phyloP scores from a whole-genome alignment of 2,329 filamentous ascomycete genomes.

The Diaporthe ampelina region DNA sequence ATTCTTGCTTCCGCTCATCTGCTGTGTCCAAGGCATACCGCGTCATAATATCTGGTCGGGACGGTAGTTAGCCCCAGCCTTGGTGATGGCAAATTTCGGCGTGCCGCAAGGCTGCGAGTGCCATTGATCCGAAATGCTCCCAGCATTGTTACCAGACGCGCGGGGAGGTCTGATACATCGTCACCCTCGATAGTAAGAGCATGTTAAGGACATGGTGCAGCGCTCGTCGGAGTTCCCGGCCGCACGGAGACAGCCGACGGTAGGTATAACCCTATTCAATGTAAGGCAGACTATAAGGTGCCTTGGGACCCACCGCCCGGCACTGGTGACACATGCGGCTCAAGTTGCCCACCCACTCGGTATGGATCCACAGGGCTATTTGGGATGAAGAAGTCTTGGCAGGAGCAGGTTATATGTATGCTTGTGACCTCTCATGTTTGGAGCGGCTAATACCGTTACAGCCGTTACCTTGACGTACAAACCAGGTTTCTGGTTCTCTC shows the following conservation, averaged over 20 bases:
- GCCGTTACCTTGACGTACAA: slow-evolving; percentile 1
- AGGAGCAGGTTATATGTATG: slow-evolving; percentile 29
- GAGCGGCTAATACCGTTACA: slow-evolving; percentile 26
- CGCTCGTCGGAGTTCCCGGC: slow-evolving; percentile 14
- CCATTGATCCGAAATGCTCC: not conserved
- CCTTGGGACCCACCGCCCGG: not conserved
- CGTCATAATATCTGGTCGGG: not conserved
- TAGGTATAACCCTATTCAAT: slow-evolving; percentile 2
- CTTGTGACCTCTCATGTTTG: slow-evolving; percentile 38
- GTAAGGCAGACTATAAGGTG: not conserved
- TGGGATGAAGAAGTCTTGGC: slow-evolving; percentile 31
- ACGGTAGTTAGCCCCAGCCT: not conserved
- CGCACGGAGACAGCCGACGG: slow-evolving; percentile 16
- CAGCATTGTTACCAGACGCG: slow-evolving; percentile 12
- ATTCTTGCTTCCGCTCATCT: not conserved
- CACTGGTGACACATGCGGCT: slow-evolving; percentile 6
- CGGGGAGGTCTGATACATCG: slow-evolving; percentile 22
- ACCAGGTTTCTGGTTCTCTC: not conserved
- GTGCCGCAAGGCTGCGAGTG: not conserved
- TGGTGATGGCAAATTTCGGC: not conserved
- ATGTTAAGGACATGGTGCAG: slow-evolving; percentile 26
- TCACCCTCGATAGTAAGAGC: slow-evolving; percentile 10
- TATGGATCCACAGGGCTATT: not conserved
- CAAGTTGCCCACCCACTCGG: slow-evolving; percentile 18
- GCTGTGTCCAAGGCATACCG: not conserved